Conservation (phyloP, 768 basidiomycete genomes). For the Lepiota brunneoincarnata region DNA sequence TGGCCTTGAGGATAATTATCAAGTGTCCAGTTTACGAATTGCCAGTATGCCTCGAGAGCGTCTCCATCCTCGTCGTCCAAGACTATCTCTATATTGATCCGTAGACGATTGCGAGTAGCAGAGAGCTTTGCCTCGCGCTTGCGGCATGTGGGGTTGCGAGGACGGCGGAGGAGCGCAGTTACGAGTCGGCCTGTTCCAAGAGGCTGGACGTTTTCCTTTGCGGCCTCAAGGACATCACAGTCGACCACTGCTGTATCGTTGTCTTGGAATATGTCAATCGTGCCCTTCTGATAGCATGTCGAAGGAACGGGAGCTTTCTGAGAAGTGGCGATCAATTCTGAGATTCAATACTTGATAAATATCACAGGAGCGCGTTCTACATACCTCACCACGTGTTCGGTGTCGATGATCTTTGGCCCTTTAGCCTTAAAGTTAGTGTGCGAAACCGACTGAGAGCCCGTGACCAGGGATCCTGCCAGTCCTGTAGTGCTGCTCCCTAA, state of each 20-base stretch:
- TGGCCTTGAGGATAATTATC: constrained; percentile 95
- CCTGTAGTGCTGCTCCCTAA: too few species aligned
- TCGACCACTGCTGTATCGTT: constrained; percentile 57
- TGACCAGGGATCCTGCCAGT: too few species aligned
- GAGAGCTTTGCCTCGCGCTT: constrained; percentile 71
- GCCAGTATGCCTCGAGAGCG: constrained; percentile 82
- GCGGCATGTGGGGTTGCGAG: constrained; percentile 74
- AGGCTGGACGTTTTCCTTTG: constrained; percentile 87
- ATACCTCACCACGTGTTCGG: too few species aligned
- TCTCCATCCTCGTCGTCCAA: constrained; percentile 83
- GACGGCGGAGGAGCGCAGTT: constrained; percentile 70
- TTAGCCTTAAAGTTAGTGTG: too few species aligned
- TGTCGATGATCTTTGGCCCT: too few species aligned
- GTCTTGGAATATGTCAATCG: constrained; percentile 45
- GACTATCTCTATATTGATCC: constrained; percentile 70
- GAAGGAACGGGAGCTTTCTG: too few species aligned
- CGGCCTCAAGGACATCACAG: constrained; percentile 76
- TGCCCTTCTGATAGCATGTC: constrained; percentile 22
- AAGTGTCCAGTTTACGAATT: constrained; percentile 87
- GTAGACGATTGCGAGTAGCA: constrained; percentile 60
- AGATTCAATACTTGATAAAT: too few species aligned
- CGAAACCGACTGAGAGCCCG: too few species aligned
- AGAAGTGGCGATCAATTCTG: too few species aligned
- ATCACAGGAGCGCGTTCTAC: too few species aligned
- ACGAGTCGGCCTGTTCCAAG: constrained; percentile 77